Evolutionary conservation across 306 rosid species (phyloP), one percentile per base, ranked within the genome.

Genomic region (Macrotyloma uniflorum): DNA sequence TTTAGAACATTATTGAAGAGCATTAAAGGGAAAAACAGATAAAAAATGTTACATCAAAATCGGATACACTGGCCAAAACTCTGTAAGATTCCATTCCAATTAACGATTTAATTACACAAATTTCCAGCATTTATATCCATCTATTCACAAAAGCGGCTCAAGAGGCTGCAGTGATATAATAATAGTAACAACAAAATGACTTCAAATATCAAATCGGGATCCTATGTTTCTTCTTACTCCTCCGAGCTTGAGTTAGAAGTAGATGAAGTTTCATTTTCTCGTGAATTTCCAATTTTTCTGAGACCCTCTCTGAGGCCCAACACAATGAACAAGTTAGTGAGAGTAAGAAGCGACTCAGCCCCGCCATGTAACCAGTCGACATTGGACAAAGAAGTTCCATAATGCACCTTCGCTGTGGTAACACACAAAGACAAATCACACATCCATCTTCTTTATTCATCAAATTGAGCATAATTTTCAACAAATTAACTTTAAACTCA

Each of bases 341-440:
- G 88, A 70, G 97, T 84, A 76, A 95, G 97, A 79, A 92, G 90
- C 0, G 97, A 91, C 85, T 95, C 99, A 23, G 97, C 94, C 14
- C 97, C 97, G 19, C 99, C 96, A 30, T 93, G 98, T 64, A 95
- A 91, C 99, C 98, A 95, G 51, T 95, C 97, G 66, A 95, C 99
- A 46, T 95, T 95, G 12, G 99, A 89, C 88, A 95, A 78, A 51
- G 99, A 92, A 74, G 99, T 93, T 23, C 96, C 93, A 61, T 90
- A 93, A 3, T 90, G 92, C 80, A 95, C 96, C 86, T 93, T 95
- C 11, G 96, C 99, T 95, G 90, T 61, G 18, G 71, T 79, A 51
- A 64, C 72, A 66, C 28, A 61, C 45, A 77, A 79, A 58, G 47
- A 86, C 33, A 80, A 43, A 20, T 80, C 54, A 83, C 18, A 55